Evolutionary conservation across 2,329 filamentous ascomycete species (phyloP), one percentile per base, ranked within the genome.

Genomic region (Fusarium foetens): DNA sequence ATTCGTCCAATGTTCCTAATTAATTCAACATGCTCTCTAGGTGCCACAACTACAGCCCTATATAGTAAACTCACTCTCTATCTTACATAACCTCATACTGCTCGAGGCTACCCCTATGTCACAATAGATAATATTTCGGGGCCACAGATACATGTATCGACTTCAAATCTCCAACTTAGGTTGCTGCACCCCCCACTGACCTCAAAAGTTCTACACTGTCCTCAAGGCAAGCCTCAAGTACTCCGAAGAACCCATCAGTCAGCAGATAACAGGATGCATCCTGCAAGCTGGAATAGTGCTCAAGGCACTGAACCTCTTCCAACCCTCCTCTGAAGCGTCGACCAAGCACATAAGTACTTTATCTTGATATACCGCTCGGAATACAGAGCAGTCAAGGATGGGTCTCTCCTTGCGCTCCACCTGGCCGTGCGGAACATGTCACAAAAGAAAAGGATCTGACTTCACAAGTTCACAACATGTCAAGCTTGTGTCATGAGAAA

Each of bases 331-430:
- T 71, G 66, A 72, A 64, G 68, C 72, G 64, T 77, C 76, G 76
- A 77, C 29, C 31, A 67, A 66, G 71, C 48, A 73, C 63, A 11
- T 7, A 63, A 46, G 61, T 67, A 61, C 69, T 68, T 58, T 29
- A 41, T 64, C 72, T 88, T 84, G 71, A 86, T 92, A 70, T 92
- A 88, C 89, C 90, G 90, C 90, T 90, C 89, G 88, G 89, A 91
- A 91, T 92, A 92, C 90, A 91, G 88, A 91, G 89, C 87, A 85
- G 83, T 86, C 89, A 92, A 92, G 90, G 90, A 92, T 89, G 84
- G 84, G 80, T 90, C 90, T 91, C 89, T 88, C 90, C 90, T 92
- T 92, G 89, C 88, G 89, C 90, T 92, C 89, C 90, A 92, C 90
- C 90, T 89, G 86, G 89, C 89, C 89, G 88, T 90, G 90, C 90